phyloP scores from a whole-genome alignment of 1,139 yeast species.

The Casaregolazyma lundiana region DNA sequence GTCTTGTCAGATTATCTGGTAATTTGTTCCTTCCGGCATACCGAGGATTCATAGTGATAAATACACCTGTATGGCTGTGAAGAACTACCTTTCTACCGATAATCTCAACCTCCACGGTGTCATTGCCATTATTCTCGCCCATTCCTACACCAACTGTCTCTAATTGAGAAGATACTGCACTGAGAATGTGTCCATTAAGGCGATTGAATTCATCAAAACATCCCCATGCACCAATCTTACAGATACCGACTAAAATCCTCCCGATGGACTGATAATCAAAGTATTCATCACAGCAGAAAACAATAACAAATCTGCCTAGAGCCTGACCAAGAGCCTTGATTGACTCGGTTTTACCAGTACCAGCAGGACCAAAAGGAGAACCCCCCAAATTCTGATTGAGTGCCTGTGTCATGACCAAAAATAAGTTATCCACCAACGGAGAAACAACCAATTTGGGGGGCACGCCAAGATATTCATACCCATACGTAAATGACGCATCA shows the following conservation, averaged over 20 bases:
- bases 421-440: conserved; percentile 63
- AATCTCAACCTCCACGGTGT: conserved; percentile 39
- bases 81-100: conserved; percentile 45
- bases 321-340: conserved; percentile 79
- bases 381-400: conserved; percentile 76
- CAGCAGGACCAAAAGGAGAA: conserved; percentile 94
- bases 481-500: conserved; percentile 52
- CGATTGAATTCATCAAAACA: conserved; percentile 96
- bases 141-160: conserved; percentile 56
- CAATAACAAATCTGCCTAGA: conserved; percentile 76
- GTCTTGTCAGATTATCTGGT: conserved; percentile 81
- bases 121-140: conserved; percentile 8
- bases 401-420: conserved; percentile 69
- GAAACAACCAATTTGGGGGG: conserved; percentile 75
- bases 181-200: conserved; percentile 61
- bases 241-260: conserved; percentile 74
- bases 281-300: conserved; percentile 86
- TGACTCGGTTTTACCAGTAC: conserved; percentile 94
- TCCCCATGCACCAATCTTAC: conserved; percentile 89
- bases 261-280: conserved; percentile 82
- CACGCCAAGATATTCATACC: conserved; percentile 78
- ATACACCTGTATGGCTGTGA: conserved; percentile 54
- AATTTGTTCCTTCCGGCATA: conserved; percentile 77
- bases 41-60: conserved; percentile 89
- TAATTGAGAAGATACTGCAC: conserved; percentile 82